These are phyloP conservation scores for Globisporangium spinosum DNA, from an alignment of 352 stramenopile genomes.

Conservation along the genomic window DNA sequence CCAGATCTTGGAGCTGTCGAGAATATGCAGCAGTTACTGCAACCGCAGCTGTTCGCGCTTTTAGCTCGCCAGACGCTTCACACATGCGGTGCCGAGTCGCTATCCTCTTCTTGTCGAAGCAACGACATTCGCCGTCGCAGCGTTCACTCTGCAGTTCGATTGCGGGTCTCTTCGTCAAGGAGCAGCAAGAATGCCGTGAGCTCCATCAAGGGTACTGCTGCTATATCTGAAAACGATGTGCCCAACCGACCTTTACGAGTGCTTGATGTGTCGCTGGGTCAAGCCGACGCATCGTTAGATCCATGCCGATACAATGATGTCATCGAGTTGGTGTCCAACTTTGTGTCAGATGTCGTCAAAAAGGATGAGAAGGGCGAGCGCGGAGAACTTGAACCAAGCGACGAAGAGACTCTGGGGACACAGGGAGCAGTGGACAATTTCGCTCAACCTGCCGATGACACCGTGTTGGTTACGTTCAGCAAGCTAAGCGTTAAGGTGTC, in stretches of 20 bases:
- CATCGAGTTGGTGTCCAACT: constrained; percentile 13
- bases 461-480: constrained; percentile 33
- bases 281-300: constrained; percentile 13
- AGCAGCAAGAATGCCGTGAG: background rate
- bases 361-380: background rate
- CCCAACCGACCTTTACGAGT: constrained; percentile 6
- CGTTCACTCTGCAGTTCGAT: constrained; percentile 58
- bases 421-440: background rate
- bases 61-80: constrained; percentile 36
- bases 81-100: constrained; percentile 31
- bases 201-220: background rate
- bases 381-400: background rate
- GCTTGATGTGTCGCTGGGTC: constrained; percentile 18
- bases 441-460: background rate
- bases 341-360: constrained; percentile 13
- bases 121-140: constrained; percentile 43
- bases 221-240: background rate
- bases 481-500: constrained; percentile 27
- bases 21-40: constrained; percentile 41
- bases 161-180: constrained; percentile 22
- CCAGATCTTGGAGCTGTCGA: constrained; percentile 32
- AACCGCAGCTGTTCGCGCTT: constrained; percentile 36
- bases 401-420: background rate
- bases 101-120: constrained; percentile 17
- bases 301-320: constrained; percentile 8